Evolutionary conservation across 176 grass and related monocot species (phyloP), one percentile per base, ranked within the genome.

Genomic region (Phoenix dactylifera): DNA sequence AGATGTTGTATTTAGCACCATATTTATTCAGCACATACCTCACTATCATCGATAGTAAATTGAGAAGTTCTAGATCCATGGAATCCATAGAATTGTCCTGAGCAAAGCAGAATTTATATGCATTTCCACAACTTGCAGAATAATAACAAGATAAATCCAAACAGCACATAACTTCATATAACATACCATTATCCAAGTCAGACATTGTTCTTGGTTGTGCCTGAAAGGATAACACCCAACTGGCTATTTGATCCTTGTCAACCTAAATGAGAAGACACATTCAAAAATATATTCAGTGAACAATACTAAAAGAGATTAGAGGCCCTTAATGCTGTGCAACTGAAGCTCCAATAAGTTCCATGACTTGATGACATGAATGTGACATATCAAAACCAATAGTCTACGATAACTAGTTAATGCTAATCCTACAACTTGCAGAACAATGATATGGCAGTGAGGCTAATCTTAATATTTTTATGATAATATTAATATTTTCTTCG

Each of bases 171-270:
- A 5, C 54, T 70, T 52, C 15, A 51, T 9, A 63, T 64, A 76
- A 54, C 67, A 59, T 88, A 97, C 93, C 78, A 26, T 58, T 59
- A 57, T 79, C 53, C 51, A 70, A 56, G 24, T 83, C 54, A 22
- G 6, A 16, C 17, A 63, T 67, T 4, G 50, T 57, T 35, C 75
- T 54, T 15, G 87, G 93, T 54, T 88, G 82, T 50, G 62, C 72
- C 80, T 91, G 87, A 66, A 97, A 97, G 29, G 87, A 97, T 65
- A 91, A 78, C 32, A 97, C 68, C 87, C 93, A 97, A 39, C 65
- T 70, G 14, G 64, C 59, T 70, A 97, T 75, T 57, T 88, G 62
- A 73, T 88, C 84, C 66, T 57, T 83, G 59, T 88, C 73, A 78
- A 97, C 79, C 93, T 97, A 85, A 70, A 76, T 16, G 50, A 30